Percentiles rank a stretch among this genome's conserved stretches.
Conservation (phyloP, 176 grass and related monocot genomes). For the Aegilops speltoides region DNA sequence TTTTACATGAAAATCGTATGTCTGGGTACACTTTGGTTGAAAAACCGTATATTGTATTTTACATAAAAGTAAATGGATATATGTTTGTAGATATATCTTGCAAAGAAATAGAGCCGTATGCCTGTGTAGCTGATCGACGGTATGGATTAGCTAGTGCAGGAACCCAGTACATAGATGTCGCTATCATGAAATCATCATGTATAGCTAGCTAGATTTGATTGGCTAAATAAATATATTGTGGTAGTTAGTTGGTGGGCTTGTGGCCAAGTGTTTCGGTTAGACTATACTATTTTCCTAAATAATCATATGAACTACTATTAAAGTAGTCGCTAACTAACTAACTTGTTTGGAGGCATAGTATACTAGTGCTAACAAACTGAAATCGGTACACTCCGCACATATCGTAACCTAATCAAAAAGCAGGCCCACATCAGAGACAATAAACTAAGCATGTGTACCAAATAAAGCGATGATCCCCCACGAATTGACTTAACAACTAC, state of each 20-base stretch:
- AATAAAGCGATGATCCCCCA: not conserved
- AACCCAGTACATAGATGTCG: not conserved
- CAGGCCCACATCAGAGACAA: not conserved
- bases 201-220: not conserved
- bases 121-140: not conserved
- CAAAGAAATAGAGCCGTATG: not conserved
- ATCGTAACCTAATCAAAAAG: not conserved
- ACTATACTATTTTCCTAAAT: not conserved
- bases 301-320: not conserved
- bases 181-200: not conserved
- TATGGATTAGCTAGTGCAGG: not conserved
- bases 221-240: not conserved
- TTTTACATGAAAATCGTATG: not conserved
- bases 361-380: not conserved
- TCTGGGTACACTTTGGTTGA: not conserved
- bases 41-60: not conserved
- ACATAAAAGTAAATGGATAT: not conserved
- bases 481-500: not conserved
- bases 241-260: not conserved
- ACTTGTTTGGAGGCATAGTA: not conserved
- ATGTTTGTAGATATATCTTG: not conserved
- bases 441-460: not conserved
- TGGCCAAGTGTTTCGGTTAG: not conserved
- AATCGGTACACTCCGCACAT: not conserved
- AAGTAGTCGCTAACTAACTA: not conserved